A percentile compares a stretch with the other conserved stretches of the same genome.
Conservation (phyloP, 441 rosid species). For the Gossypium trilobum region DNA sequence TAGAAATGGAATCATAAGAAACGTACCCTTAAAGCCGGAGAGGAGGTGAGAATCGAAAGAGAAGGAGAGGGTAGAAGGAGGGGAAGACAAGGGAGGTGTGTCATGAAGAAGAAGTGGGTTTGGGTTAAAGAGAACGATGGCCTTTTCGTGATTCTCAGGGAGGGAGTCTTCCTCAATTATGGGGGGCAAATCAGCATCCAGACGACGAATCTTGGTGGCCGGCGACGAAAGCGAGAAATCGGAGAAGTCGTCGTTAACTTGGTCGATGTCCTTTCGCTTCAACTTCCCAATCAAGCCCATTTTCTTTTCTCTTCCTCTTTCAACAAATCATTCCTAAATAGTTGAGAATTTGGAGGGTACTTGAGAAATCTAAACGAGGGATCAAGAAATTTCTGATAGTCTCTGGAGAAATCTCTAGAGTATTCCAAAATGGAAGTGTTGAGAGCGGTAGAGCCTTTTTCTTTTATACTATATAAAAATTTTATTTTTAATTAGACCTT, state of each 20-base stretch:
- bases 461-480: background rate
- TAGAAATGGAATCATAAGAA: background rate
- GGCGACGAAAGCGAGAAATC: conserved; percentile 78
- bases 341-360: background rate
- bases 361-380: background rate
- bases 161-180: conserved; percentile 44
- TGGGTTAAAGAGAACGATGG: conserved; percentile 57
- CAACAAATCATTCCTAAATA: background rate
- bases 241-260: conserved; percentile 58
- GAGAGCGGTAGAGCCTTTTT: background rate
- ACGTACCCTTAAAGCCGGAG: conserved; percentile 53
- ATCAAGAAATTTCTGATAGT: background rate
- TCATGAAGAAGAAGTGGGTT: conserved; percentile 26
- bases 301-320: background rate
- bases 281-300: conserved; percentile 27
- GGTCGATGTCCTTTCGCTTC: conserved; percentile 64
- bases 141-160: conserved; percentile 45
- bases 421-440: background rate
- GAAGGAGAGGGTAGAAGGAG: conserved; percentile 24
- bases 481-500: background rate
- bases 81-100: conserved; percentile 10
- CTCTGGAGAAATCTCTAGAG: conserved; percentile 2
- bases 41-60: conserved; percentile 38
- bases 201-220: conserved; percentile 67
- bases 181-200: conserved; percentile 56